Base-by-base conservation (phyloP, 257 asterid genomes). In the Ilex aquifolium region DNA sequence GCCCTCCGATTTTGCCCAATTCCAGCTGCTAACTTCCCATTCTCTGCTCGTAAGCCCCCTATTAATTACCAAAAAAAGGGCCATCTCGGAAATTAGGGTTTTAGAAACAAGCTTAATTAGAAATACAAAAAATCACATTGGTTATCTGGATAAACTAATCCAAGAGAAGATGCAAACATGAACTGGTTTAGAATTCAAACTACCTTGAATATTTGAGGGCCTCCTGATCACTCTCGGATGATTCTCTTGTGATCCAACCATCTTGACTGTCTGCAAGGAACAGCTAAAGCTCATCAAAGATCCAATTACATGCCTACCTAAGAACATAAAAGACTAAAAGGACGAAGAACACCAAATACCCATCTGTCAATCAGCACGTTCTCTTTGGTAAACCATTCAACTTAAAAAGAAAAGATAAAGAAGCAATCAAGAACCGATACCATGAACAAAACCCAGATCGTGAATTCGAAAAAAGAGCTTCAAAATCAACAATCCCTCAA, bases 201-300 rank as follows among this genome's bases (percentile, higher is more conserved):
- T 4, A 80, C 85, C 85, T 71, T 80, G 95, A 80, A 63, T 56
- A 65, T 77, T 83, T 63, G 88, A 77, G 56, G 83, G 72, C 83
- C 81, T 80, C 83, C 81, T 80, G 70, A 76, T 80, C 73, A 75
- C 71, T n/a, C 69, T 75, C 13, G 69, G 48, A 61, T 36, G 67
- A 60, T 86, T 91, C 87, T 91, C 96, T 48, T 88, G 77, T 48
- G 95, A 75, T 83, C 92, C 77, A 62, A 36, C 84, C 96, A 83
- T 88, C 71, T 78, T 74, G 65, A 65, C 57, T 39, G 56, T 56
- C 57, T 63, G 61, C 62, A 32, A 57, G n/a, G 61, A 62, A 50
- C 50, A 63, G 15, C 69, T 36, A 51, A 15, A 58, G 17, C 44
- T n/a, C 10, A 59, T 39, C 30, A 68, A 50, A 62, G 44, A 29